Evolutionary conservation across 495 filamentous ascomycete genomes (phyloP).

Genomic region (Copromyces sp.): DNA sequence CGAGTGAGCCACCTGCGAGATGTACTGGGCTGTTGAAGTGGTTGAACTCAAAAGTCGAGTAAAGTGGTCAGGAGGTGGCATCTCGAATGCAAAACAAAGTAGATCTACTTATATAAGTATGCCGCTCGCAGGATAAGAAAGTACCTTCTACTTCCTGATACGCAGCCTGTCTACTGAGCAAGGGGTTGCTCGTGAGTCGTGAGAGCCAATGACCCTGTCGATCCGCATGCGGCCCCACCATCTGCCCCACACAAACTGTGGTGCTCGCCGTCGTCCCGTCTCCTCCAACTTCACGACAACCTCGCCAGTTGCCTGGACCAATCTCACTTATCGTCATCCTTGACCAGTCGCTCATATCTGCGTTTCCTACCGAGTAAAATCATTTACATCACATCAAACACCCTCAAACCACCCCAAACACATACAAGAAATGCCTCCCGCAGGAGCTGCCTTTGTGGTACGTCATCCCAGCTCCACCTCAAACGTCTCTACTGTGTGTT

Average conservation of each 20-base stretch:
- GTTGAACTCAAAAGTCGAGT: neutral
- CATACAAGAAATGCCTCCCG: constrained; percentile 9
- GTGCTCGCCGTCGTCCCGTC: neutral
- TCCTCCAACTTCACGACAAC: neutral
- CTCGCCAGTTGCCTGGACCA: neutral
- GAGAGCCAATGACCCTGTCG: neutral
- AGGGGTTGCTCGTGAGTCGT: neutral
- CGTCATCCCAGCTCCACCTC: neutral
- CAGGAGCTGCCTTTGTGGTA: constrained; percentile 14
- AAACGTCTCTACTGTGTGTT: neutral
- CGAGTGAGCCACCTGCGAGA: neutral
- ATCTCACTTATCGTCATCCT: neutral
- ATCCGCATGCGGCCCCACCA: neutral
- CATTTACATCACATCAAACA: neutral
- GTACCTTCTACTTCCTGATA: neutral
- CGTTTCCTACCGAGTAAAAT: neutral
- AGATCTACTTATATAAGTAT: neutral
- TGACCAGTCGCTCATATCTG: neutral
- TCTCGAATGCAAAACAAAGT: neutral
- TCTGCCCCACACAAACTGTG: constrained; percentile 3
- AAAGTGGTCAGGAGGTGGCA: neutral
- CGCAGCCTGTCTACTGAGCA: neutral
- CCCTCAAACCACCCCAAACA: neutral
- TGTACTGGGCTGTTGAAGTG: neutral
- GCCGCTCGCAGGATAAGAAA: neutral